phyloP scores from a whole-genome alignment of 176 grass and related monocot species.

The Triticum timopheevii region DNA sequence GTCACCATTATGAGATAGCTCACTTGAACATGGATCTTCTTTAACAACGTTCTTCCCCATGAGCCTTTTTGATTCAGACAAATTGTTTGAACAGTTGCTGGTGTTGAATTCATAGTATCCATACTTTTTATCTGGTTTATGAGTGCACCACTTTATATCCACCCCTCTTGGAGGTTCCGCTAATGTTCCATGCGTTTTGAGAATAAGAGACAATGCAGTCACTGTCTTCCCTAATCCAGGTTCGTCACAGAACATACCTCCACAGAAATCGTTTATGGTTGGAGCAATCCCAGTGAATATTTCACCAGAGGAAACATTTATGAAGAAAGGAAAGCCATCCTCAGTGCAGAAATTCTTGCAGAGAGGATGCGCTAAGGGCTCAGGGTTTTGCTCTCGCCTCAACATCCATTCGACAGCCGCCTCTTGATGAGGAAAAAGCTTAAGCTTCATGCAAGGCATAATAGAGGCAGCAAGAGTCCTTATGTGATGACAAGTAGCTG shows the following conservation, averaged over 20 bases:
- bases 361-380: constrained; percentile 61
- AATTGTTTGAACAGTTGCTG: constrained; percentile 32
- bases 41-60: constrained; percentile 19
- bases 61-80: constrained; percentile 35
- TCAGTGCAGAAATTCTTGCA: constrained; percentile 74
- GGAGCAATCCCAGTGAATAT: constrained; percentile 56
- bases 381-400: constrained; percentile 50
- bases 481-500: constrained; percentile 76
- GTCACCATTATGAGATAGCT: neutral
- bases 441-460: constrained; percentile 96
- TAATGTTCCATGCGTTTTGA: constrained; percentile 86
- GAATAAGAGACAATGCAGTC: constrained; percentile 91
- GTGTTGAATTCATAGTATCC: constrained; percentile 83
- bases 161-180: constrained; percentile 69
- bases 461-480: constrained; percentile 63
- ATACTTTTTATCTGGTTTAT: constrained; percentile 71
- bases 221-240: constrained; percentile 96
- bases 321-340: constrained; percentile 75
- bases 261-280: constrained; percentile 66
- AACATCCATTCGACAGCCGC: constrained; percentile 94
- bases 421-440: constrained; percentile 95
- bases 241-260: constrained; percentile 99
- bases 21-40: constrained; percentile 40
- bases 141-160: constrained; percentile 76
- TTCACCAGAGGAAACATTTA: constrained; percentile 81